A percentile compares a stretch with the other conserved stretches of the same genome.
phyloP scores from a whole-genome alignment of 805 yeast genomes.

The Wickerhamomyces hampshirensis region DNA sequence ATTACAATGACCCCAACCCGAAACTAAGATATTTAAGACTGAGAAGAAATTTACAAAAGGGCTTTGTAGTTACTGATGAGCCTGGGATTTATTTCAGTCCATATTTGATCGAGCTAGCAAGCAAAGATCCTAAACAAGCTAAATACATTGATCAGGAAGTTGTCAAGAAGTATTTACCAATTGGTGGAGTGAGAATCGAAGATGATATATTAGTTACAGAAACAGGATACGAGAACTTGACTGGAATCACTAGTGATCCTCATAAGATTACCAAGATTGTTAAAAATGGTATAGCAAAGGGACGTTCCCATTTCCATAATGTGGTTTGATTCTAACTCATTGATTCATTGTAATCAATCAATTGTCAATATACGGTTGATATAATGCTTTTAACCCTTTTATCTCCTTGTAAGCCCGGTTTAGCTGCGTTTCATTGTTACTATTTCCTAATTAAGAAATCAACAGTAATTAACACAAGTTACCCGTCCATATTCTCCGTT shows the following conservation, averaged over 20 bases:
- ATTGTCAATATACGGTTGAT: no score
- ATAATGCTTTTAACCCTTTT: background rate
- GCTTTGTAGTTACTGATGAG: slow-evolving; percentile 91
- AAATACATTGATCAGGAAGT: slow-evolving; percentile 52
- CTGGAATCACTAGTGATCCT: slow-evolving; percentile 82
- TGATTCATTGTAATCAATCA: no score
- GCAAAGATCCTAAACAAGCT: slow-evolving; percentile 36
- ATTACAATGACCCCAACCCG: slow-evolving; percentile 80
- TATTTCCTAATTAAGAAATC: background rate
- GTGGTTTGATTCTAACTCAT: no score
- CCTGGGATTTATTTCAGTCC: slow-evolving; percentile 94
- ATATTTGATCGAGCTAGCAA: slow-evolving; percentile 62
- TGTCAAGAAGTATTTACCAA: slow-evolving; percentile 71
- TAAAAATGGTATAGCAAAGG: slow-evolving; percentile 58
- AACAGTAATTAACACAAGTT: background rate
- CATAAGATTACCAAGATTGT: slow-evolving; percentile 76
- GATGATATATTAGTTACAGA: slow-evolving; percentile 83
- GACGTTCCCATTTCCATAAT: slow-evolving; percentile 57
- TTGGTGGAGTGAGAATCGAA: slow-evolving; percentile 98
- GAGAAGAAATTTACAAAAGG: slow-evolving; percentile 62
- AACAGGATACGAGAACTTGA: slow-evolving; percentile 74
- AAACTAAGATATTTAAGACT: slow-evolving; percentile 73
- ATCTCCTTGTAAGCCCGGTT: background rate
- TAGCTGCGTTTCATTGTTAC: no score
- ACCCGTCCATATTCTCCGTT: background rate